These are phyloP conservation scores for Chlamydomonas sp. DNA, from an alignment of 139 green algal genomes.

Conservation along the genomic window DNA sequence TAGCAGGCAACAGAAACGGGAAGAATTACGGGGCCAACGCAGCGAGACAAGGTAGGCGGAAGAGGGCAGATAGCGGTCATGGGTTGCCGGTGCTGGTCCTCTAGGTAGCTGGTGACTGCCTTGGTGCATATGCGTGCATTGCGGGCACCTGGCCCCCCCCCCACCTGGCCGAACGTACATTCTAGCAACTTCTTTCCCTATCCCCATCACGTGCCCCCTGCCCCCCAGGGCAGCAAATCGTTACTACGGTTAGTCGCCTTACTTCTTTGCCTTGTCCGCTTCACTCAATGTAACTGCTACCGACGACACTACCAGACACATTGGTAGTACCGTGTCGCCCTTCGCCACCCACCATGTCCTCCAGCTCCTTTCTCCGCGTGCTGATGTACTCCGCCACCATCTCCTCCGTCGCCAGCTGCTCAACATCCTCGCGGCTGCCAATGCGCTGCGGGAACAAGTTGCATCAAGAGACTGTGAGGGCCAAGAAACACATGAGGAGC, in stretches of 20 bases:
- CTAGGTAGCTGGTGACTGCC: too few relatives aligned
- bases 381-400: slow-evolving; percentile 44
- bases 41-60: too few relatives aligned
- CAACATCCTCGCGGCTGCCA: slow-evolving; percentile 39
- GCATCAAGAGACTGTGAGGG: background rate
- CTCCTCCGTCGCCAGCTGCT: slow-evolving; percentile 53
- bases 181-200: background rate
- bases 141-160: too few relatives aligned
- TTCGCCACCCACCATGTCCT: slow-evolving; percentile 33
- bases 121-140: too few relatives aligned
- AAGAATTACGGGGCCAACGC: too few relatives aligned
- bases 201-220: background rate
- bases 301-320: background rate
- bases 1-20: too few relatives aligned
- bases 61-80: too few relatives aligned
- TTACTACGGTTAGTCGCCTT: too few relatives aligned
- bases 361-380: slow-evolving; percentile 30
- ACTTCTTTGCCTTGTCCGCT: too few relatives aligned
- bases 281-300: too few relatives aligned
- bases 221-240: background rate
- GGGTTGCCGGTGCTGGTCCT: too few relatives aligned
- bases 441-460: slow-evolving; percentile 12
- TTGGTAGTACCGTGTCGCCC: background rate
- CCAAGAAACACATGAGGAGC: background rate
- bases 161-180: too few relatives aligned